Base-by-base conservation (phyloP, 176 grass and related monocot genomes). In the Cenchrus purpureus region DNA sequence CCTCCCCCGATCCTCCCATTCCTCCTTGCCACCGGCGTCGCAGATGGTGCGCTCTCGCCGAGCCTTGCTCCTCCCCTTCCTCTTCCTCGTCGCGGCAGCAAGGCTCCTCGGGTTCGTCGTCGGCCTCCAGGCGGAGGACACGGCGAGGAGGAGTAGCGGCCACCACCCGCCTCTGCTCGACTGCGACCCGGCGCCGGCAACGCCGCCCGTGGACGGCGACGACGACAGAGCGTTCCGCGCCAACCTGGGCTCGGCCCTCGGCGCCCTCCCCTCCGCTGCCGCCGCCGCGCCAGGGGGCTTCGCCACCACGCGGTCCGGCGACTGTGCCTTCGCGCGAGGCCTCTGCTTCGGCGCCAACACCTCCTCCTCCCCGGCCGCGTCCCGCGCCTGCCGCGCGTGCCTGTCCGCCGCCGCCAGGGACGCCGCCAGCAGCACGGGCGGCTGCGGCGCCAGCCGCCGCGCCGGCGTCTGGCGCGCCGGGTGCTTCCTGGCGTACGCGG, bases 331-430 rank as follows among this genome's bases (percentile, higher is more conserved):
- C 25, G 42, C 22, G 22, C 58, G 76, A 6, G 76, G 42, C 40
- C 20, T 49, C 76, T 79, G 59, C 43, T 49, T 79, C 59, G 76
- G 59, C 19, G 74, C 11, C 10, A 61, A 77, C 75, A 1, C 8
- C 10, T 22, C 74, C 6, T 45, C 37, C 12, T 46, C 66, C 65
- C 0, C 4, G 5, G 59, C 20, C 57, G 17, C 19, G 4, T 3
- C 29, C 48, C 17, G 0, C n/a, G 22, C 1, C 43, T 64, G 59
- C 76, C 58, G 13, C 42, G n/a, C 43, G 12, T 79, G 76, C 59
- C 58, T 79, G 22, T 32, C 76, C 22, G 59, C 59, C 76, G 76
- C 76, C 13, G 59, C 76, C n/a, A 31, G 7, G 43, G 76, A 49
- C 76, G 76, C 1, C n/a, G 2, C 7, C 20, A 0, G 6, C 37